A percentile compares a stretch with the other conserved stretches of the same genome.
These are phyloP conservation scores for Salicornia ramosissima DNA, from an alignment of 148 eudicot species.

Conservation along the genomic window DNA sequence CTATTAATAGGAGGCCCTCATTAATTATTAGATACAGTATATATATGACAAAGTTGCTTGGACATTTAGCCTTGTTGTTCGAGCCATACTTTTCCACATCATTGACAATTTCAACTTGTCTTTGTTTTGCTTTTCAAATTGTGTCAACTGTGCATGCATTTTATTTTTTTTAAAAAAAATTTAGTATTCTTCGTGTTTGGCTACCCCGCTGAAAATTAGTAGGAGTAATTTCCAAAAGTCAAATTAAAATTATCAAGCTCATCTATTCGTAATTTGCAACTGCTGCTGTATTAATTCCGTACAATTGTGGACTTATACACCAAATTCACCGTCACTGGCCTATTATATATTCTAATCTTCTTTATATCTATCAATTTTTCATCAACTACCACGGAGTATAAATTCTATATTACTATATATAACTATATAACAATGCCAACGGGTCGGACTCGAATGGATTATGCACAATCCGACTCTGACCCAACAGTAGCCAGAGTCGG, in stretches of 20 bases:
- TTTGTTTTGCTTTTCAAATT: constrained; percentile 12
- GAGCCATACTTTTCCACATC: constrained; percentile 26
- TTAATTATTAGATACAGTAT: neutral
- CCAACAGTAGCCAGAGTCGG: no score
- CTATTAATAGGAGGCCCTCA: neutral
- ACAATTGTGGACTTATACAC: constrained; percentile 9
- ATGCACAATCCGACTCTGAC: no score
- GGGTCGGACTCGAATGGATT: no score
- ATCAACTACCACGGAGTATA: neutral
- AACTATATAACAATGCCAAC: no score
- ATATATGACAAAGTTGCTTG: constrained; percentile 21
- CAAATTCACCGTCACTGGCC: neutral
- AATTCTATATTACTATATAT: no score
- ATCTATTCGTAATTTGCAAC: constrained; percentile 15
- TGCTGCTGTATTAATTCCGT: constrained; percentile 19
- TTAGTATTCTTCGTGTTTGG: neutral
- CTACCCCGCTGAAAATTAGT: neutral
- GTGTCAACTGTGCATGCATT: constrained; percentile 21
- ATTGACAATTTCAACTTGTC: constrained; percentile 27
- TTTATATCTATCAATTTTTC: neutral
- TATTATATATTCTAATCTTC: neutral
- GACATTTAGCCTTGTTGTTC: constrained; percentile 21
- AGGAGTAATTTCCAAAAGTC: constrained; percentile 18
- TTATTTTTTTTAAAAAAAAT: no score
- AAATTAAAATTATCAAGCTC: constrained; percentile 17